Base-by-base conservation (phyloP, 192 early-diverging fungal genomes). In the Podila horticola region DNA sequence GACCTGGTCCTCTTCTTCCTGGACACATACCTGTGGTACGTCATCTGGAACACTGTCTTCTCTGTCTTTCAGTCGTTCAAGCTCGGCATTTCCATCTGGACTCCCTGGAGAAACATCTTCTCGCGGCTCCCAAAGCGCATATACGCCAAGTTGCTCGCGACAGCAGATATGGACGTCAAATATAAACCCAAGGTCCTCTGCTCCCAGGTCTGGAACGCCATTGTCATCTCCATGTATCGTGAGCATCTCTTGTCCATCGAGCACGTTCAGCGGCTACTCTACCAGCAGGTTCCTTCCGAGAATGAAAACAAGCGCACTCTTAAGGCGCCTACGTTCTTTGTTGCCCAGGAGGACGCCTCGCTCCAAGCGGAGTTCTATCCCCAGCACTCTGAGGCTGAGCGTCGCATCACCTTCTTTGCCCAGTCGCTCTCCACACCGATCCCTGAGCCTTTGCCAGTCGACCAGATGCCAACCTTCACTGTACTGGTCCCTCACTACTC, bases 1-100 rank as follows among this genome's bases (percentile, higher is more conserved):
- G 90, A 93, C 62, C 71, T 94, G 58, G 84, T 91, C 13, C 89
- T 96, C 17, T 95, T 92, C 76, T 96, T 96, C 73, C 75, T 95
- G 52, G 94, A 95, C 65, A 96, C 94, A 0, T 96, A 96, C 69
- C 86, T 96, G 69, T 96, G 94, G 94, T 96, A 94, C 66, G 91
- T 94, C 29, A 93, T 95, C 50, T 95, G 93, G 93, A 93, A 92
- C 74, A 93, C 94, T 2, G 69, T 92, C 52, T 93, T 96, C 59
- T 94, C 94, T 4, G 92, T 95, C 29, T 88, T 87, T 31, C 88
- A 89, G 55, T 90, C 93, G 7, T 93, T 96, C 63, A 89, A 91
- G 51, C 88, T 93, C 8, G 94, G 93, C 24, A 86, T 95, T 28
- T 95, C 94, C 13, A 92, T 93, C 70, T 93, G 93, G 92, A 90